These are phyloP conservation scores for Colletotrichum sp. DNA, from an alignment of 2,329 filamentous ascomycete species.

Conservation along the genomic window DNA sequence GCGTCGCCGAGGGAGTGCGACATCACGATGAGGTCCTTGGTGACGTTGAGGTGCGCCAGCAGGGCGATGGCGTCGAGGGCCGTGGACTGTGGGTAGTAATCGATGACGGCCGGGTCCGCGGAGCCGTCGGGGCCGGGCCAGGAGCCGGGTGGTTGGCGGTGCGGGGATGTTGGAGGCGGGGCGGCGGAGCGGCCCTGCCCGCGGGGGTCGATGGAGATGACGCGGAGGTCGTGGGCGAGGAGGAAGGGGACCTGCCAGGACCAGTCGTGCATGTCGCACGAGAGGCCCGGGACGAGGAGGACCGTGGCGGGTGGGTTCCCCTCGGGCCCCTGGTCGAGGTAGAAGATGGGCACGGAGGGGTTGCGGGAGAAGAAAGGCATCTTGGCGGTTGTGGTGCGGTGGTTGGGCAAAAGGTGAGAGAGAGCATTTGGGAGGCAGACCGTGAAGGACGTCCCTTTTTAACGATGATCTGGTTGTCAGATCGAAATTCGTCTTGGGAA, in stretches of 20 bases:
- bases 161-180: neutral
- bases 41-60: neutral
- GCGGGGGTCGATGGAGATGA: slow-evolving; percentile 3
- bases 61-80: slow-evolving; percentile 1
- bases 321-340: neutral
- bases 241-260: slow-evolving; percentile 1
- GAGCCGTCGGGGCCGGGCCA: slow-evolving; percentile 7
- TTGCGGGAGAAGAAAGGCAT: slow-evolving; percentile 11
- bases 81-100: slow-evolving; percentile 10
- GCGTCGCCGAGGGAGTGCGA: slow-evolving; percentile 1
- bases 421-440: neutral
- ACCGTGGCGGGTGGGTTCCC: neutral
- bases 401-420: neutral
- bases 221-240: neutral
- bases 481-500: neutral
- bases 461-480: neutral
- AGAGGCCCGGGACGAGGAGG: slow-evolving; percentile 2
- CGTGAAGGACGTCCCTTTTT: neutral
- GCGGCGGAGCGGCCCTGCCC: slow-evolving; percentile 4
- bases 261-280: slow-evolving; percentile 13
- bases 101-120: neutral
- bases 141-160: neutral
- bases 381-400: neutral
- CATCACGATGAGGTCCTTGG: neutral
- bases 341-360: neutral